Evolutionary conservation across 1,284 basidiomycete species (phyloP), one percentile per base, ranked within the genome.

Genomic region (Pseudozyma hubeiensis): DNA sequence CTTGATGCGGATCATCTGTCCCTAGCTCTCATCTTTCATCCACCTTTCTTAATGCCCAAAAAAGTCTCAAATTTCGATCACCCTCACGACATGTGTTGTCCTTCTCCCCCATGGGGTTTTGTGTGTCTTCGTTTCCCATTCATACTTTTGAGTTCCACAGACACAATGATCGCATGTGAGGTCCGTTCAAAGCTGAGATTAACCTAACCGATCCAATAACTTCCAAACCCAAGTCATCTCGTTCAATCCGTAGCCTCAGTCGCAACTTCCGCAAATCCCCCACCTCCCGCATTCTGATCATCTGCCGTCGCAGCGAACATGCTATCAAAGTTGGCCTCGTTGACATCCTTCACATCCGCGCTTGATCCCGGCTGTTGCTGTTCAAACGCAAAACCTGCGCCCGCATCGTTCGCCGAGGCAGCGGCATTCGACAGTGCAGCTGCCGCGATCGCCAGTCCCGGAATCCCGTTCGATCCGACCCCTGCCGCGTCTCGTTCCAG

Each of bases 361-460:
- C 44, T 10, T 6, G 34, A n/a, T 11, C n/a, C 16, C 1, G 13
- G 30, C 40, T 31, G 10, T 7, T 57, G 54, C 13, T 46, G 9
- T 7, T 52, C 53, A 19, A 56, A 63, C 0, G 34, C 19, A 19
- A 59, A 54, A 14, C 39, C 46, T 8, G 35, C 49, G 4, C 47
- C 35, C 7, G 17, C 52, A 13, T 7, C 40, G 30, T 62, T 50
- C 0, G 57, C 66, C 35, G 56, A 53, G 16, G 66, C 63, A 40
- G 65, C 65, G 14, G 66, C 71, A 35, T 66, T 74, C 29, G 66
- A 69, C 53, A 74, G 45, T 8, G 71, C 70, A 4, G 70, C 71
- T 9, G 71, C 71, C 2, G 71, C 71, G 17, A 74, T 74, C 5
- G 66, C 63, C 13, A 74, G 50, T 14, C 61, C 71, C 0, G 66